Base-by-base conservation (phyloP, 78 protist species). In the Emiliania huxleyi region DNA sequence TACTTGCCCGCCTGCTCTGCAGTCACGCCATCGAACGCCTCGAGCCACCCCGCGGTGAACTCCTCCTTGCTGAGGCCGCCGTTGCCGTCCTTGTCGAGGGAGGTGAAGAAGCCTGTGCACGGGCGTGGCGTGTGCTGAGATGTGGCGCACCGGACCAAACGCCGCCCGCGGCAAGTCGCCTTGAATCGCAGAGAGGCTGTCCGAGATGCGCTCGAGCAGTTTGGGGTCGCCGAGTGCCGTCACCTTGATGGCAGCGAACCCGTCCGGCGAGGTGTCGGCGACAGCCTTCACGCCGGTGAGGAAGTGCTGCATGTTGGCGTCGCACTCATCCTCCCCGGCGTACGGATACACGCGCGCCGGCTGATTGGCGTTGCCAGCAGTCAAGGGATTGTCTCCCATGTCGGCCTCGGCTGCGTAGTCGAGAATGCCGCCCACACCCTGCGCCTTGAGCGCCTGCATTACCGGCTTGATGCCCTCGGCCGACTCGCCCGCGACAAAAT, bases 371-470 rank as follows among this genome's bases (percentile, higher is more conserved):
- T 6, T 11, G 71, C 2, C 35, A 6, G 18, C 42, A n/a, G n/a
- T n/a, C n/a, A n/a, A n/a, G 33, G 35, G 42, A 5, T 19, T 23
- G 25, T 1, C 90, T 33, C 25, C 62, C 69, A 84, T 15, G 69
- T 84, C 69, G 43, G 90, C 52, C 62, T 84, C 90, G 35, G 90
- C 90, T 3, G 90, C 90, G 37, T 84, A 84, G 90, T 84, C 90
- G 29, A 84, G 69, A 33, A 84, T 46, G 37, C 85, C 85, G 26
- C 85, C 85, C 33, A 77, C 85, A 48, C 85, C 85, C 18, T 77
- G 85, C 85, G 15, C 49, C 18, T 33, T 45, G 33, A 77, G 85
- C 33, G 35, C 33, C 6, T 5, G 35, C 48, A 77, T 11, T 21
- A 2, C 15, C 18, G 85, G 85, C 85, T 45, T 48, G 46, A 77